These are phyloP conservation scores for Zygnema circumcarinatum DNA, from an alignment of 139 green algal genomes.

Conservation along the genomic window DNA sequence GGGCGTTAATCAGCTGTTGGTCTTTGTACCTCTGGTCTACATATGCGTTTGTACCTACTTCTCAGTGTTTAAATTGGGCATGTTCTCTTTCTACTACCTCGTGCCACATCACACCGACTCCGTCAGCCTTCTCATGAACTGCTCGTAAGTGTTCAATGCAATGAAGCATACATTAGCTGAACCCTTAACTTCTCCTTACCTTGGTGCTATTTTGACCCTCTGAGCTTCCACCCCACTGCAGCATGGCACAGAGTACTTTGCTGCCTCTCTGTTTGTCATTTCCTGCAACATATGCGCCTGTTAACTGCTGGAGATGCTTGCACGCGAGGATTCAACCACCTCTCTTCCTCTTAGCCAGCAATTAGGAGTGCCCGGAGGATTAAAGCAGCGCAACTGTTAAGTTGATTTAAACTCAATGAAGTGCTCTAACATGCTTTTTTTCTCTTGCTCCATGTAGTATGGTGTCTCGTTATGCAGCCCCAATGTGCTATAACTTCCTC, in stretches of 20 bases:
- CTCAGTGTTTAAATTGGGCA: slow-evolving; percentile 84
- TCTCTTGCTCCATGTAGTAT: slow-evolving; percentile 65
- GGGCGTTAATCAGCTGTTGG: slow-evolving; percentile 40
- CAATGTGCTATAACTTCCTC: slow-evolving; percentile 94
- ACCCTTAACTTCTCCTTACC: slow-evolving; percentile 1
- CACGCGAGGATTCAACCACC: too few species aligned
- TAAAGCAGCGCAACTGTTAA: too few species aligned
- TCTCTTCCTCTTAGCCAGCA: too few species aligned
- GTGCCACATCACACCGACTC: slow-evolving; percentile 73
- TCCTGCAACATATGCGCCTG: too few species aligned
- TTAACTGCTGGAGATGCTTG: too few species aligned
- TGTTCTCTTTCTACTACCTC: slow-evolving; percentile 80
- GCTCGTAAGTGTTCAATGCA: slow-evolving; percentile 59
- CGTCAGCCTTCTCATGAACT: slow-evolving; percentile 73
- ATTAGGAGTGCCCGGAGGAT: too few species aligned
- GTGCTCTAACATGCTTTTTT: too few species aligned
- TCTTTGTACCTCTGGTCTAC: slow-evolving; percentile 79
- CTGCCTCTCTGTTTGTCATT: too few species aligned
- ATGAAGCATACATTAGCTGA: not conserved
- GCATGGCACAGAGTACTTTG: too few species aligned
- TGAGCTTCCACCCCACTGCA: not conserved
- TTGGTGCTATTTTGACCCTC: slow-evolving; percentile 9
- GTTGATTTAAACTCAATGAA: too few species aligned
- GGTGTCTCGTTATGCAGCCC: slow-evolving; percentile 88
- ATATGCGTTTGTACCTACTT: slow-evolving; percentile 89